Percentiles rank a stretch among this genome's conserved stretches.
Conservation (phyloP, 257 asterid genomes). For the Gentiana macrophylla region DNA sequence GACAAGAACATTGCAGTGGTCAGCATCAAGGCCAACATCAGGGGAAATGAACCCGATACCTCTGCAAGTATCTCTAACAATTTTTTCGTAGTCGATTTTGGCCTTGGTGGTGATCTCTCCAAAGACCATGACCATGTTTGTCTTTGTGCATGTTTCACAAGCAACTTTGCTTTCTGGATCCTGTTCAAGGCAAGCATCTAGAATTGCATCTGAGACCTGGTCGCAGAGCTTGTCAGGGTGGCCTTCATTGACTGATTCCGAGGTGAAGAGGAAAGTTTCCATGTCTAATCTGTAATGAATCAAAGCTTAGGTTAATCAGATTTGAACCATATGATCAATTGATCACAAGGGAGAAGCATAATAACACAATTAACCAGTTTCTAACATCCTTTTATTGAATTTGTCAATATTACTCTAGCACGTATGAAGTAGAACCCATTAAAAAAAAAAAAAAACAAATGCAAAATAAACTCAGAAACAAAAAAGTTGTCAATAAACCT, state of each 20-base stretch:
- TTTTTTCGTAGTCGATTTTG: conserved; percentile 5
- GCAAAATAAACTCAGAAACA: too few relatives aligned
- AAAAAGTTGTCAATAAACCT: too few relatives aligned
- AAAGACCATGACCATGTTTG: too few relatives aligned
- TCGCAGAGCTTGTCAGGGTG: conserved; percentile 9
- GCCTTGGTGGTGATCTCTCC: conserved; percentile 7
- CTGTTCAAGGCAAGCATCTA: conserved; percentile 8
- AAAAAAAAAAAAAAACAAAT: too few relatives aligned
- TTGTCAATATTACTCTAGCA: too few relatives aligned
- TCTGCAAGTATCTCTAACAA: conserved; percentile 9
- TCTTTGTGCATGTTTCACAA: too few relatives aligned
- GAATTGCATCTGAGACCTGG: conserved; percentile 5
- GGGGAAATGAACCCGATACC: conserved; percentile 7
- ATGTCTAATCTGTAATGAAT: background rate
- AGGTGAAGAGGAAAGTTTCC: conserved; percentile 4
- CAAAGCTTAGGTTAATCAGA: too few relatives aligned
- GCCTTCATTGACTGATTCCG: conserved; percentile 7
- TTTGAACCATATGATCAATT: too few relatives aligned
- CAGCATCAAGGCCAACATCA: conserved; percentile 11
- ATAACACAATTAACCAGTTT: too few relatives aligned
- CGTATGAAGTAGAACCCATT: too few relatives aligned
- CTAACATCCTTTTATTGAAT: too few relatives aligned
- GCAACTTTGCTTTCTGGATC: conserved; percentile 1
- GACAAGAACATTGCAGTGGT: conserved; percentile 7
- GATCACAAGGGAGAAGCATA: too few relatives aligned